Evolutionary conservation across 75 land plant genomes (phyloP), one percentile per base, ranked within the genome.

Genomic region (Picea glauca): DNA sequence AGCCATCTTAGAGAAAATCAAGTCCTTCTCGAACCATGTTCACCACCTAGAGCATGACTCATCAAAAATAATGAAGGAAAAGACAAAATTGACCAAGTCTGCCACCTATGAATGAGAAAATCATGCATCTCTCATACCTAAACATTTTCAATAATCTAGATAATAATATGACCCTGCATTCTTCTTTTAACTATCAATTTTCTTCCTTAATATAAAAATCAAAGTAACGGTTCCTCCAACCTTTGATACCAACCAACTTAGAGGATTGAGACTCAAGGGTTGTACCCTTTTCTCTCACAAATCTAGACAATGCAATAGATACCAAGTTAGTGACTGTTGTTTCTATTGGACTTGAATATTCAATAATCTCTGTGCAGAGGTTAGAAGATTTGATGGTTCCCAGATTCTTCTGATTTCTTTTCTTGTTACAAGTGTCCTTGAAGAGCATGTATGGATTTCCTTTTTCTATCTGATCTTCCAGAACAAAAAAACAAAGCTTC

Each of bases 381-480:
- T 96, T 96, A 21, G 99, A 96, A 56, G 94, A 96, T 79, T 96
- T 96, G 38, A 96, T 96, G 1, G 97, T 94, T 5, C 99, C 97
- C 21, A 94, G 85, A 77, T 96, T 94, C 70, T 96, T 91, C 74
- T 96, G 97, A 79, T 96, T 96, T 82, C 97, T 96, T 84, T 96
- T 96, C 57, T 88, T 85, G 59, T 94, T 94, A 81, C 97, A 96
- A 3, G 92, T 62, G 83, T 96, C 99, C 99, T 96, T 96, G 60
- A 89, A 96, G 20, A 96, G 88, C 91, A 96, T 94, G 72, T 92
- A 96, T 11, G 99, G 97, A 62, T 93, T 96, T 18, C 99, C 95
- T 79, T 98, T 98, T 83, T 96, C 95, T 11, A 96, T 91, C 78
- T 96, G 99, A 40, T 95, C 85, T 74, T 87, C 90, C 78, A 92